Base-by-base conservation (phyloP, 202 grass and related monocot species). In the Setaria italica region DNA sequence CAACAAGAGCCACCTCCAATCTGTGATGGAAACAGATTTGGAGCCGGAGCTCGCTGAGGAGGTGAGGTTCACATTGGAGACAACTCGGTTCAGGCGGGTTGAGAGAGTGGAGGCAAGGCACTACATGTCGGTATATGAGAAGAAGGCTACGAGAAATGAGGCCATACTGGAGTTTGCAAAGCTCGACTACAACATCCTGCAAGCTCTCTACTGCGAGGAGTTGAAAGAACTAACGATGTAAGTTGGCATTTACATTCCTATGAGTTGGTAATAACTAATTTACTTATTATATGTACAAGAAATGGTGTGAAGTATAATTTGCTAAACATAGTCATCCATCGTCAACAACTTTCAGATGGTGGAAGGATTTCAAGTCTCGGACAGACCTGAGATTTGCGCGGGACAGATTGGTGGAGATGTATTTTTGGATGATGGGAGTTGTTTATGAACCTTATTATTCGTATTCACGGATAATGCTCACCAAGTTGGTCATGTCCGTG, bases 111-210 rank as follows among this genome's bases (percentile, higher is more conserved):
- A 90, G 19, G 70, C 85, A 4, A 88, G 78, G 39, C 63, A 25
- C 20, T 88, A 80, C 35, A 86, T 93, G 16, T 82, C 88, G 1
- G 66, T 75, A 6, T 93, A 90, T 9, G 43, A 87, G 46, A 71
- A 75, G 17, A 69, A 47, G 34, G 35, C 37, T 0, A 15, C 14
- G 51, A 6, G 74, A 30, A 79, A 84, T 30, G 73, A 77, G 3
- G 7, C 60, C 35, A 30, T 93, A 39, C 30, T 90, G 3, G 91
- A 90, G 60, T 77, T 93, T 55, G 85, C 88, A 63, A 93, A 86
- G 60, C 46, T 93, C 4, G 85, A 93, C 39, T 88, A 72, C 54
- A 72, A 74, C 47, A 57, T 90, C 20, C 3, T 90, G 8, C 85
- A 86, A 57, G 42, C 2, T 78, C 12, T 90, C 4, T 93, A 85